These are phyloP conservation scores for Zasmidium cellare DNA, from an alignment of 2,329 filamentous ascomycete species.

Conservation along the genomic window DNA sequence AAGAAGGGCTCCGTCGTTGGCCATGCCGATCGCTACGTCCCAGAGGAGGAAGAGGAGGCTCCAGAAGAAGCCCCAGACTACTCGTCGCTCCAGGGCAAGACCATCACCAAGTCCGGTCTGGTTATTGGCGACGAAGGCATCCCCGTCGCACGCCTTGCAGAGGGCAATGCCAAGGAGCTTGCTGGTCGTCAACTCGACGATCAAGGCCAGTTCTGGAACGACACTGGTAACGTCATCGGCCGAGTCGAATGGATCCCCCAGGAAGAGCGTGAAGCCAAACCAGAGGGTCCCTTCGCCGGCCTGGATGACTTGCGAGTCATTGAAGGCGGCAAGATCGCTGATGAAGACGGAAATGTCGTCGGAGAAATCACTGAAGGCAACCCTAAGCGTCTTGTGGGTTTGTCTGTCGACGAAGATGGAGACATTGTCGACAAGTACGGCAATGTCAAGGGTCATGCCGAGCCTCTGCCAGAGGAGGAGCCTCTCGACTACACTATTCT, in stretches of 20 bases:
- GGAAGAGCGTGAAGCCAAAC: conserved; percentile 57
- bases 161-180: conserved; percentile 65
- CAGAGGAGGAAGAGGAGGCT: conserved; percentile 63
- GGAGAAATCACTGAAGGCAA: conserved; percentile 51
- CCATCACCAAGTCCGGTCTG: conserved; percentile 52
- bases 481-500: conserved; percentile 58
- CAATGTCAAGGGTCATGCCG: conserved; percentile 58
- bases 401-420: conserved; percentile 76
- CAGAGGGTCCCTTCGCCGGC: conserved; percentile 53
- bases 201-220: conserved; percentile 70
- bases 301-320: conserved; percentile 51
- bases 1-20: conserved; percentile 55
- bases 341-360: conserved; percentile 52
- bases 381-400: conserved; percentile 69
- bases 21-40: conserved; percentile 56
- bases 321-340: conserved; percentile 49
- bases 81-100: conserved; percentile 48
- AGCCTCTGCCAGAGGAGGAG: conserved; percentile 53
- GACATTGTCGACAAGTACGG: conserved; percentile 76
- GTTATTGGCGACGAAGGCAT: conserved; percentile 53
- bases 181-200: conserved; percentile 70
- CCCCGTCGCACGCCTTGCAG: conserved; percentile 63
- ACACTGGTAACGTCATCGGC: conserved; percentile 70
- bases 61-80: conserved; percentile 45
- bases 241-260: conserved; percentile 67